Evolutionary conservation across 2,329 filamentous ascomycete species (phyloP), one percentile per base, ranked within the genome.

Genomic region (Fusarium ambrosium): DNA sequence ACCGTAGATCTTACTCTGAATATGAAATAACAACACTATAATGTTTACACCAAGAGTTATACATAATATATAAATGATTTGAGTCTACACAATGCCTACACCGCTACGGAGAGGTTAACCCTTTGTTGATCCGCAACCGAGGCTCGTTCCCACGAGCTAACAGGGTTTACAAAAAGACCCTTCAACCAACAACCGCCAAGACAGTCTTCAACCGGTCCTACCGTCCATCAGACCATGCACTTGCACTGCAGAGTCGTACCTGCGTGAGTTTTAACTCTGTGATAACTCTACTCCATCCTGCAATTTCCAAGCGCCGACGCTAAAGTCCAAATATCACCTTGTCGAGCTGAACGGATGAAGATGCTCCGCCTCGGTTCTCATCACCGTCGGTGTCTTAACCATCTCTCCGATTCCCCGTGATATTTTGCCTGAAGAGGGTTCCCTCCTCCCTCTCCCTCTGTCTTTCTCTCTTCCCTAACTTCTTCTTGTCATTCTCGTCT

Each of bases 151-250:
- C 39, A 41, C n/a, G 10, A 41, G n/a, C 39, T 51, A 27, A 27
- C 22, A 51, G 45, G 45, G 45, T 24, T 51, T 27, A 51, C 13
- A 51, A 16, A 61, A 48, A 48, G n/a, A 62, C 20, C 29, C 37
- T 34, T 62, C 59, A 34, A 62, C 59, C 39, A 62, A 62, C 39
- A 62, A 62, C 59, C 39, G 59, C 59, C 27, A 62, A 62, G 59
- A 48, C 41, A 16, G 29, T 18, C 27, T 32, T 48, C 39, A 48
- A 62, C 59, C 59, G 22, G 18, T 5, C 11, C n/a, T n/a, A 41
- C 39, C 39, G n/a, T 41, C 18, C 20, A 41, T 41, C 39, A 41
- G 18, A 41, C 18, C 18, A 41, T 20, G 8, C 39, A 41, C 18
- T 41, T 39, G 18, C 37, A 41, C n/a, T 41, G 20, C 10, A 41